These are phyloP conservation scores for Begonia fuchsioides DNA, from an alignment of 306 rosid species.

Conservation along the genomic window DNA sequence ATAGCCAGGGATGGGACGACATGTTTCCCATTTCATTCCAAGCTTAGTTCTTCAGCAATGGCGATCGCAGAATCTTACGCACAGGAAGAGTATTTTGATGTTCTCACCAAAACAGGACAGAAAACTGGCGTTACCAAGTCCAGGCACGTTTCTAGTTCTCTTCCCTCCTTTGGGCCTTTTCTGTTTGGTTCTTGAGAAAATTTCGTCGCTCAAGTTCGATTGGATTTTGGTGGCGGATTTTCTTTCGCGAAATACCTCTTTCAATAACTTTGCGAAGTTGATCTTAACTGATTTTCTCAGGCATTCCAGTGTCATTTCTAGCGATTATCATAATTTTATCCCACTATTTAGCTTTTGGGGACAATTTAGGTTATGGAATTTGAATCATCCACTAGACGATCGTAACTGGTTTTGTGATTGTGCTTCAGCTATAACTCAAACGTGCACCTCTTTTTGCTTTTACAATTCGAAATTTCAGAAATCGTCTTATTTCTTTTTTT, in stretches of 20 bases:
- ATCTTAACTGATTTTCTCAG: not conserved
- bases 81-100: constrained; percentile 50
- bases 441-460: not conserved
- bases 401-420: not conserved
- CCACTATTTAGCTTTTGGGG: too few species aligned
- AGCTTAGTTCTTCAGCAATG: constrained; percentile 12
- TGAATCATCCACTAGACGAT: not conserved
- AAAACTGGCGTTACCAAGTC: constrained; percentile 63
- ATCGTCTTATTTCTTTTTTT: not conserved
- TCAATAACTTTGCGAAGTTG: not conserved
- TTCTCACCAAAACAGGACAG: constrained; percentile 49
- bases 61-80: constrained; percentile 12
- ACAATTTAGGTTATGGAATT: not conserved
- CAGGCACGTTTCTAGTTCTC: constrained; percentile 25
- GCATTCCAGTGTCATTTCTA: too few species aligned
- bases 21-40: too few species aligned
- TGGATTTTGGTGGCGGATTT: too few species aligned
- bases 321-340: too few species aligned
- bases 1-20: too few species aligned
- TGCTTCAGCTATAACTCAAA: not conserved
- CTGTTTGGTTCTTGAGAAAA: constrained; percentile 1
- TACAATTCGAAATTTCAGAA: not conserved
- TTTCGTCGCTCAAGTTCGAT: not conserved
- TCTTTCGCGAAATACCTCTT: not conserved
- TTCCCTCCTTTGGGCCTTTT: not conserved